Percentiles rank a stretch among this genome's conserved stretches.
These are phyloP conservation scores for Suillus spraguei DNA, from an alignment of 768 basidiomycete genomes.

Conservation along the genomic window DNA sequence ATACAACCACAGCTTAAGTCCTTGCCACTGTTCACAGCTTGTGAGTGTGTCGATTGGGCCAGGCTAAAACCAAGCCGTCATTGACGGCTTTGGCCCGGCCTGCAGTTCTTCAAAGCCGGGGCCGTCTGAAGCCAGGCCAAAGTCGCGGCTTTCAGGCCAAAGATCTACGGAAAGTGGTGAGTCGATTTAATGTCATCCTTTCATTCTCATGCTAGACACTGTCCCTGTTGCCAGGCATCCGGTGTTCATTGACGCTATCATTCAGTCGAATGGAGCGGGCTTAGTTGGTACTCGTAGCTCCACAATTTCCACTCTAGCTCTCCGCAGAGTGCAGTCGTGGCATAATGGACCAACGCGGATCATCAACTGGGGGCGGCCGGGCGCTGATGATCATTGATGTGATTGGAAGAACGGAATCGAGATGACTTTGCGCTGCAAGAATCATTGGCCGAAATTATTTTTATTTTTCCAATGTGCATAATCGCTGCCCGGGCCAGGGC, in stretches of 20 bases:
- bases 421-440: background rate
- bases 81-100: too few species aligned
- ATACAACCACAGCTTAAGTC: too few species aligned
- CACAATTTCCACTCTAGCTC: constrained; percentile 70
- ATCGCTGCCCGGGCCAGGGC: constrained; percentile 47
- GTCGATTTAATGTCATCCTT: constrained; percentile 15
- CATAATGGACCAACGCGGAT: constrained; percentile 51
- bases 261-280: constrained; percentile 67
- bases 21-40: too few species aligned
- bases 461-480: background rate
- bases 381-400: constrained; percentile 56
- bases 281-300: constrained; percentile 75
- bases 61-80: too few species aligned
- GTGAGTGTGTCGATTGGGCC: too few species aligned
- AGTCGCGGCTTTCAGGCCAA: too few species aligned
- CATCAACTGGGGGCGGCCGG: constrained; percentile 60
- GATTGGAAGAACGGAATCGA: background rate
- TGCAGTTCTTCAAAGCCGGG: too few species aligned
- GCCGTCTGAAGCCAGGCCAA: too few species aligned
- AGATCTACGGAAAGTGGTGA: constrained; percentile 52
- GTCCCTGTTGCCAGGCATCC: constrained; percentile 55
- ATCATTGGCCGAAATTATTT: background rate
- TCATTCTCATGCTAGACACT: background rate
- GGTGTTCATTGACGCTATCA: constrained; percentile 67
- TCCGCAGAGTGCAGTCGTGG: constrained; percentile 69